Base-by-base conservation (phyloP, 768 basidiomycete species). In the Suillus americanus region DNA sequence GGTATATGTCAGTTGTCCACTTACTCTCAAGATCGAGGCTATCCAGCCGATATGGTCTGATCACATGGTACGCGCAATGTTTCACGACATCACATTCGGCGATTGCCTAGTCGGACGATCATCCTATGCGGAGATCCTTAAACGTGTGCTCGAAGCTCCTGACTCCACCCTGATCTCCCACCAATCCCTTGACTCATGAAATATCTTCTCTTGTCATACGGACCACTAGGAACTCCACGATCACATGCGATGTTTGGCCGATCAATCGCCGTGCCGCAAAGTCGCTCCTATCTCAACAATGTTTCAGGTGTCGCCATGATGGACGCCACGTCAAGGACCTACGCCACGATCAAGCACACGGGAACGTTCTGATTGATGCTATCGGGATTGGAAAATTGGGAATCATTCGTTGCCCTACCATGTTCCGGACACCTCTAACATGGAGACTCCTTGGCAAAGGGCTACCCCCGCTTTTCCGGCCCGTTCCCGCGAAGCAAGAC, bases 361-460 rank as follows among this genome's bases (percentile, higher is more conserved):
- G 57, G 57, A 59, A 59, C 18, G 28, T 59, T 59, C 57, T 20
- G 57, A 59, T 59, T 59, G 41, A 43, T n/a, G 20, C 53, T 20
- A 41, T 59, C 40, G 8, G 38, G 25, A 40, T 57, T 57, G 18
- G 57, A 41, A 41, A 41, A 18, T 20, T 43, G 57, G 25, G 12
- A 28, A 59, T 28, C 9, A 56, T 56, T 8, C 2, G 5, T 40
- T 23, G 7, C 13, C 23, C 55, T 9, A 33, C 18, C 10, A 33
- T 53, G 51, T 53, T 56, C 54, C 33, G 1, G 35, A 37, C n/a
- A 59, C 56, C 37, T 35, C 54, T 7, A 57, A 13, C 38, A 41
- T 25, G 56, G 38, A 30, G 57, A n/a, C 6, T 16, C 14, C 48
- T 53, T 53, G 51, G 28, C 51, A 33, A 54, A 54, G 53, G 53